Conservation (phyloP, 2,329 filamentous ascomycete genomes). For the Ceratocystis colombiana region DNA sequence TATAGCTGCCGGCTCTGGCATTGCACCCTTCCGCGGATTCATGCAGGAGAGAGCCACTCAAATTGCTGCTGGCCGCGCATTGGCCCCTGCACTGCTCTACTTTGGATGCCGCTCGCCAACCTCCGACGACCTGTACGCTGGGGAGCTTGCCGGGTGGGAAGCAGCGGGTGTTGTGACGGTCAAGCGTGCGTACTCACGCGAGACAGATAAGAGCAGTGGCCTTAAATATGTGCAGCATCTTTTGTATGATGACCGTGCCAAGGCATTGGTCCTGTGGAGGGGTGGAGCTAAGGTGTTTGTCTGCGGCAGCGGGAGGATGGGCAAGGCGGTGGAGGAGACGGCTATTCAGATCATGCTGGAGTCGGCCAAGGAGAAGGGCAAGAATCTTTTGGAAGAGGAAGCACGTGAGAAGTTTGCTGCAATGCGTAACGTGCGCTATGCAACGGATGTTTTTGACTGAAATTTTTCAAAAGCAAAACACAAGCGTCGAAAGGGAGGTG, state of each 20-base stretch:
- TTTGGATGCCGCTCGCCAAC: slow-evolving; percentile 50
- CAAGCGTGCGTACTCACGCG: slow-evolving; percentile 44
- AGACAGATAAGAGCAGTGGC: slow-evolving; percentile 37
- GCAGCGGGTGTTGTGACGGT: slow-evolving; percentile 50
- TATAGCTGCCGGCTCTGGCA: slow-evolving; percentile 44
- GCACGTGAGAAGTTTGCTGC: slow-evolving; percentile 41
- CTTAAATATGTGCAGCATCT: slow-evolving; percentile 42
- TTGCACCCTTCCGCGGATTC: slow-evolving; percentile 55
- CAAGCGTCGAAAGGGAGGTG: no score
- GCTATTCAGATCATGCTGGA: slow-evolving; percentile 34
- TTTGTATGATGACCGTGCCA: slow-evolving; percentile 33
- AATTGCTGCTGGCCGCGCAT: slow-evolving; percentile 39
- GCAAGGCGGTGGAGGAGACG: slow-evolving; percentile 39
- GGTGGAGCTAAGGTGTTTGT: slow-evolving; percentile 49
- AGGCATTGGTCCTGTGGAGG: slow-evolving; percentile 35
- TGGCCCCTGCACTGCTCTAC: slow-evolving; percentile 56
- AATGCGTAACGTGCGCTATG: slow-evolving; percentile 46
- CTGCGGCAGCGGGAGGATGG: slow-evolving; percentile 50
- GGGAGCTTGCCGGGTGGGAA: slow-evolving; percentile 51
- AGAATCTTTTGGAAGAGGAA: slow-evolving; percentile 34
- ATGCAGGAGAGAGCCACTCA: slow-evolving; percentile 50
- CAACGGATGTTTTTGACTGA: slow-evolving; percentile 52
- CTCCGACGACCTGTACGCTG: slow-evolving; percentile 44
- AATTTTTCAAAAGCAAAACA: neutral
- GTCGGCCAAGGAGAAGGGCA: slow-evolving; percentile 30